Evolutionary conservation across 768 basidiomycete species (phyloP).

Genomic region (Suillus bovinus): DNA sequence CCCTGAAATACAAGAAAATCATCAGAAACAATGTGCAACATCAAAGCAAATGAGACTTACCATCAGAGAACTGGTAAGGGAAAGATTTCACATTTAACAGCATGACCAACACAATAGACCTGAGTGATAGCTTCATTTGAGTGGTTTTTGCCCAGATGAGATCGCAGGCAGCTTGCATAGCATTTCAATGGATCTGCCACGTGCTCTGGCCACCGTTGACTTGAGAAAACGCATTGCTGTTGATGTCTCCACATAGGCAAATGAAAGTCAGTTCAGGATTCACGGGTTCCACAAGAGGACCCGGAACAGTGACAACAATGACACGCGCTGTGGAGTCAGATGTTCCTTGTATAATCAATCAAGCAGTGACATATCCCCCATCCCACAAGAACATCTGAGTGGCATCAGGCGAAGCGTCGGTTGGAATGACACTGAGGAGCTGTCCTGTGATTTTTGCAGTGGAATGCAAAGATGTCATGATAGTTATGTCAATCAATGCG

Average conservation of each 20-base stretch:
- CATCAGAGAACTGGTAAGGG: too few relatives aligned
- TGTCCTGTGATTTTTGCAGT: background rate
- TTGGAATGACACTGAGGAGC: background rate
- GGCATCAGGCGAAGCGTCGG: too few relatives aligned
- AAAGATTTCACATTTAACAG: too few relatives aligned
- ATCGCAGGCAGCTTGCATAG: background rate
- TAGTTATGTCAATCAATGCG: too few relatives aligned
- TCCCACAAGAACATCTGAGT: background rate
- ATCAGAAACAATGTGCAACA: too few relatives aligned
- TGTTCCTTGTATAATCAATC: too few relatives aligned
- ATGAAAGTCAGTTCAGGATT: background rate
- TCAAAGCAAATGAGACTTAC: too few relatives aligned
- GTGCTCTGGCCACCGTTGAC: background rate
- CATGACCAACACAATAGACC: too few relatives aligned
- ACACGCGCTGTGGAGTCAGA: background rate
- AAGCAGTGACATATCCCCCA: too few relatives aligned
- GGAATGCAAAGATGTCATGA: too few relatives aligned
- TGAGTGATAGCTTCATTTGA: too few relatives aligned
- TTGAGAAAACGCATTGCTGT: background rate
- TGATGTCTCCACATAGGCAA: background rate
- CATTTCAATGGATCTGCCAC: background rate
- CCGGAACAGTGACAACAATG: background rate
- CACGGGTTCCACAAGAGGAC: background rate
- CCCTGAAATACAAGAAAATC: too few relatives aligned
- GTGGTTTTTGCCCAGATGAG: background rate